A percentile compares a stretch with the other conserved stretches of the same genome.
Conservation (phyloP, 2,329 filamentous ascomycete genomes). For the Alternaria infectoria region DNA sequence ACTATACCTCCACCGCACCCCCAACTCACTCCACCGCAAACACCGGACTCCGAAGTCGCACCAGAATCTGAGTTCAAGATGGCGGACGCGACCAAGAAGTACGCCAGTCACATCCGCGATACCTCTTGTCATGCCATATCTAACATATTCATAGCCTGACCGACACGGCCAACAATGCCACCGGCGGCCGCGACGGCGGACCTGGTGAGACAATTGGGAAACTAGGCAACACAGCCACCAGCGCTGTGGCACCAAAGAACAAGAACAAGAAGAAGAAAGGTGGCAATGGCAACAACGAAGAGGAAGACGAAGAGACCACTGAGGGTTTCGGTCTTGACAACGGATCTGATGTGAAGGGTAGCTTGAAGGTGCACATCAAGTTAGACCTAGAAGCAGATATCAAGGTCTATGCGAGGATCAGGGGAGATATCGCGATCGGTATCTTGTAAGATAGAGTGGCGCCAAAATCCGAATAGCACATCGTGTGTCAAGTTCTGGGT, state of each 20-base stretch:
- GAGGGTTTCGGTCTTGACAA: slow-evolving; percentile 28
- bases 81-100: slow-evolving; percentile 17
- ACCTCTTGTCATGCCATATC: neutral
- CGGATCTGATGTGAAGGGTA: slow-evolving; percentile 30
- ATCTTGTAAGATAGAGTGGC: slow-evolving; percentile 16
- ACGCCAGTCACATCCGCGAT: neutral
- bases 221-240: neutral
- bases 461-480: neutral
- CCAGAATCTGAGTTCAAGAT: slow-evolving; percentile 6
- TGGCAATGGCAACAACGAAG: neutral
- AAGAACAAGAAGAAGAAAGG: slow-evolving; percentile 4
- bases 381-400: slow-evolving; percentile 31
- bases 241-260: neutral
- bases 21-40: slow-evolving; percentile 1
- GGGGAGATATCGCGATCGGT: slow-evolving; percentile 31
- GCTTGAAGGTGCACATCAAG: slow-evolving; percentile 31
- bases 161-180: slow-evolving; percentile 10
- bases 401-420: slow-evolving; percentile 26
- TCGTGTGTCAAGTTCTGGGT: neutral
- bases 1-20: slow-evolving; percentile 2
- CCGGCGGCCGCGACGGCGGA: slow-evolving; percentile 12
- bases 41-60: neutral
- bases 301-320: slow-evolving; percentile 3
- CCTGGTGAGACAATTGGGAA: slow-evolving; percentile 12
- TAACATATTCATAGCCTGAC: slow-evolving; percentile 4